Base-by-base conservation (phyloP, 2,329 filamentous ascomycete species). In the Trichoderma afroharzianum region DNA sequence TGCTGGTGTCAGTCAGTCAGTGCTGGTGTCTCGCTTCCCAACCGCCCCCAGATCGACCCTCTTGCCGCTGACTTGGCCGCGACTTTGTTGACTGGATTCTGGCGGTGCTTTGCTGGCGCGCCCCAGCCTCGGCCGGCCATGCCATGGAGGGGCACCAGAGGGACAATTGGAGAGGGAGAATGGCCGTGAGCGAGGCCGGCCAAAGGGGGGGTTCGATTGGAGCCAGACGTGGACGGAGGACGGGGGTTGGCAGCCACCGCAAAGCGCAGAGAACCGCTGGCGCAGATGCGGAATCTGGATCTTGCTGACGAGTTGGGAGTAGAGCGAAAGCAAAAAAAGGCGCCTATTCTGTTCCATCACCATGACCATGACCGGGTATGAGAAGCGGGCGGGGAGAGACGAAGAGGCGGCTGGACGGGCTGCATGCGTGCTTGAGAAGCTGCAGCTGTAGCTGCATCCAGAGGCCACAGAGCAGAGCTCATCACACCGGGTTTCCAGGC, bases 1-100 rank as follows among this genome's bases (percentile, higher is more conserved):
- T 59, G 66, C 36, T n/a, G 21, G 66, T 26, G 66, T 28, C 66
- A 36, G 33, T 36, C 33, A 59, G 64, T 36, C 33, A 59, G 64
- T 47, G 66, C 66, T 39, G 55, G 66, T 26, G 36, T 68, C 55
- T 68, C 55, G 66, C 66, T 68, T 68, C 66, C 66, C 66, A 68
- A 66, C 36, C 14, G 63, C 43, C 59, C 58, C 28, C 63, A 43
- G 63, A 33, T 53, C 63, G 63, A 32, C 63, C 43, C 63, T 64
- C 28, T 12, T 43, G 33, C 26, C 66, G 55, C 26, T 47, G 64
- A 47, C 26, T 59, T 59, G 64, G 21, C 47, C 28, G 47, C 32
- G 32, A 32, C 11, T 28, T 18, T n/a, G 7, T 26, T 15, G n/a
- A n/a, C 26, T 18, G 36, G 43, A 36, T 57, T 66, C 32, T 36